phyloP scores from a whole-genome alignment of 192 early-diverging fungal species.

The Lobosporangium transversale region DNA sequence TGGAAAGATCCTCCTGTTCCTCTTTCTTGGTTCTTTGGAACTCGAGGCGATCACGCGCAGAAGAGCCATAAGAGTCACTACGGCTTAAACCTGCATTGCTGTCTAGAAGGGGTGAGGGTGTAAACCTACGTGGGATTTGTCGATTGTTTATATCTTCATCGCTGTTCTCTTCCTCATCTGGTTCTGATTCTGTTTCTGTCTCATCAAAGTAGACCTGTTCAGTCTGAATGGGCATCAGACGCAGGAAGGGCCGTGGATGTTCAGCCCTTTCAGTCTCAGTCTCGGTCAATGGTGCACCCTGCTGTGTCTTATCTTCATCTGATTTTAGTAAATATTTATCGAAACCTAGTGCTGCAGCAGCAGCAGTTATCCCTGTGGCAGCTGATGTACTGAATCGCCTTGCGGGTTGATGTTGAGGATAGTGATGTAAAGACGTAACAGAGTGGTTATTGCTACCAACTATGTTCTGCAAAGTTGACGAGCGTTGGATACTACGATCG shows the following conservation, averaged over 20 bases:
- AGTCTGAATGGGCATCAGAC: constrained; percentile 31
- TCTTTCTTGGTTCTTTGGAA: constrained; percentile 22
- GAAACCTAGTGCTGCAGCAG: too few relatives aligned
- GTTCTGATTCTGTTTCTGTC: not conserved
- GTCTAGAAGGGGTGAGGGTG: constrained; percentile 4
- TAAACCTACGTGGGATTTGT: not conserved
- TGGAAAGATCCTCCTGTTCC: constrained; percentile 29
- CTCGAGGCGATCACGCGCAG: constrained; percentile 7
- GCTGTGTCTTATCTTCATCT: too few relatives aligned
- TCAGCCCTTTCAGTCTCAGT: not conserved
- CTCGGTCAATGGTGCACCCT: too few relatives aligned
- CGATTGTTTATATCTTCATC: not conserved
- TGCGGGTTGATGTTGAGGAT: too few relatives aligned
- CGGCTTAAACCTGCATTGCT: constrained; percentile 7
- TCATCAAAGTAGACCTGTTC: constrained; percentile 26
- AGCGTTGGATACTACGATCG: too few relatives aligned
- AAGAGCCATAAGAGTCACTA: constrained; percentile 2
- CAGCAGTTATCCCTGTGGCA: not conserved
- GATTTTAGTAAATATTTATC: too few relatives aligned
- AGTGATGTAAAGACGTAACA: not conserved
- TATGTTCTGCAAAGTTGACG: too few relatives aligned
- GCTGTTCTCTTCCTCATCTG: not conserved
- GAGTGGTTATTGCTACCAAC: constrained; percentile 10
- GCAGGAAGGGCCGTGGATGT: constrained; percentile 12
- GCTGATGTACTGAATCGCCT: too few relatives aligned